These are phyloP conservation scores for Talaromyces verruculosus DNA, from an alignment of 2,329 filamentous ascomycete genomes.

Conservation along the genomic window DNA sequence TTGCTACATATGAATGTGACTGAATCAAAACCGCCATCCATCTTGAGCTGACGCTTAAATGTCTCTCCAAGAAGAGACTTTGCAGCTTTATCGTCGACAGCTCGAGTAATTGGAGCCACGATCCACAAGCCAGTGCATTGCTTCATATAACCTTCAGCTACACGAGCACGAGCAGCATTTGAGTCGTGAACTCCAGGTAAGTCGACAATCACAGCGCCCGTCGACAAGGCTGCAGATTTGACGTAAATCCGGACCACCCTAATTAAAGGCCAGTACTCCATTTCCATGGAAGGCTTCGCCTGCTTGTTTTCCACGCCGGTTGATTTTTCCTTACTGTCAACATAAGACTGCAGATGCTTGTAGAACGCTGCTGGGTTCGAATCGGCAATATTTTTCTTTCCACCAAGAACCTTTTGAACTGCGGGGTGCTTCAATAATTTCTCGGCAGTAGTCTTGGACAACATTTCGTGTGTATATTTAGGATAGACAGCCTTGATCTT, in stretches of 20 bases:
- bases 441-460: constrained; percentile 39
- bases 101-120: constrained; percentile 61
- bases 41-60: constrained; percentile 61
- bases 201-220: constrained; percentile 58
- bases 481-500: constrained; percentile 45
- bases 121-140: constrained; percentile 62
- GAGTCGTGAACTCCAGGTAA: constrained; percentile 61
- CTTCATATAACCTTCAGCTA: constrained; percentile 61
- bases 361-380: constrained; percentile 46
- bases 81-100: constrained; percentile 61
- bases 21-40: constrained; percentile 55
- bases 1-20: constrained; percentile 65
- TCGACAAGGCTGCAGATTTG: constrained; percentile 53
- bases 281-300: constrained; percentile 34
- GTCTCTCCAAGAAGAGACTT: constrained; percentile 57
- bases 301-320: constrained; percentile 28
- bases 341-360: constrained; percentile 48
- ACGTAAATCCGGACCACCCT: constrained; percentile 49
- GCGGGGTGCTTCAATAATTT: constrained; percentile 45
- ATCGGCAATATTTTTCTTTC: constrained; percentile 42
- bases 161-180: constrained; percentile 59
- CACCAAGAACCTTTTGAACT: constrained; percentile 50
- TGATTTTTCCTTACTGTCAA: constrained; percentile 57
- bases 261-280: constrained; percentile 46
- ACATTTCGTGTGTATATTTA: constrained; percentile 42